A percentile compares a stretch with the other conserved stretches of the same genome.
These are phyloP conservation scores for Trichoderma gracile DNA, from an alignment of 2,329 filamentous ascomycete genomes.

Conservation along the genomic window DNA sequence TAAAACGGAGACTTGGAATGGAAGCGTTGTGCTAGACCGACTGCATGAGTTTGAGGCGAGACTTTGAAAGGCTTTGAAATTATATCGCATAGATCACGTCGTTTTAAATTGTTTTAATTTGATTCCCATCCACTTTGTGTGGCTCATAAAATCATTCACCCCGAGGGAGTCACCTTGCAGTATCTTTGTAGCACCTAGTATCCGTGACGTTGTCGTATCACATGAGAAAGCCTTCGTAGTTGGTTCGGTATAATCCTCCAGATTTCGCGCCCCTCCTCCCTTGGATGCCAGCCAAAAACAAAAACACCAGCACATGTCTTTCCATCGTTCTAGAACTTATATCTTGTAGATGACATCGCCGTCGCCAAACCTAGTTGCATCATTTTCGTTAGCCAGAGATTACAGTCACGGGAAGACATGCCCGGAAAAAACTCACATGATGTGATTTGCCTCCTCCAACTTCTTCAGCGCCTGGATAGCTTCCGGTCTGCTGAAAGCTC, in stretches of 20 bases:
- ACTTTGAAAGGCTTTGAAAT: conserved; percentile 33
- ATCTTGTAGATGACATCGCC: conserved; percentile 72
- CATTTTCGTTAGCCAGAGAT: neutral
- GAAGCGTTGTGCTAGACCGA: conserved; percentile 53
- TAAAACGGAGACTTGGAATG: conserved; percentile 63
- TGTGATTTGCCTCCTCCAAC: conserved; percentile 81
- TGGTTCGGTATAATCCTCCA: neutral
- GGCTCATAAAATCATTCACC: neutral
- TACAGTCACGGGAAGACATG: neutral
- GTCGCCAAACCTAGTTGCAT: conserved; percentile 51
- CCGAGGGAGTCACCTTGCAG: neutral
- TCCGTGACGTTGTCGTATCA: neutral
- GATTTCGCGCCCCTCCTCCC: neutral
- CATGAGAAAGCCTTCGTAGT: neutral
- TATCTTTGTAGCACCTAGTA: neutral
- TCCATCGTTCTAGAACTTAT: conserved; percentile 38
- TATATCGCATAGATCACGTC: conserved; percentile 19
- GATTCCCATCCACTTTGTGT: conserved; percentile 4
- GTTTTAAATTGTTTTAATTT: neutral
- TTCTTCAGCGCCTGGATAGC: conserved; percentile 73
- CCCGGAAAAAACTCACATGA: conserved; percentile 66
- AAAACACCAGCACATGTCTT: neutral
- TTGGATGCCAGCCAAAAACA: neutral
- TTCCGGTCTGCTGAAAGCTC: conserved; percentile 69
- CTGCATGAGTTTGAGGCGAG: conserved; percentile 52